Percentiles rank a stretch among this genome's conserved stretches.
phyloP scores from a whole-genome alignment of 306 rosid species.

The Vigna mungo region DNA sequence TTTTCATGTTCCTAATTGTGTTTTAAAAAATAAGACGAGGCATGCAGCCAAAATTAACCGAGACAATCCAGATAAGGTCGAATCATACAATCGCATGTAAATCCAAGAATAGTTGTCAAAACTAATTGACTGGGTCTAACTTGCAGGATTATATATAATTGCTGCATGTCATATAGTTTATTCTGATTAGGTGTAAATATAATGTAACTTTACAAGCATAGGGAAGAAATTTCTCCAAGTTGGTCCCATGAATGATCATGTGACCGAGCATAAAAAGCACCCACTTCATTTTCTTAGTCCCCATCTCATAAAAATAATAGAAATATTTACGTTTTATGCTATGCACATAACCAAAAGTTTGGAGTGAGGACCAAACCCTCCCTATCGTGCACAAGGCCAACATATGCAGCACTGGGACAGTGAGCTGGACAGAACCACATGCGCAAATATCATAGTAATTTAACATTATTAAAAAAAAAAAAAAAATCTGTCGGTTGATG shows the following conservation, averaged over 20 bases:
- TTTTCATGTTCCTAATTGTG: neutral
- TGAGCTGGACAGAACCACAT: neutral
- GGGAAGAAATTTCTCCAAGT: conserved; percentile 25
- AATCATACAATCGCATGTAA: neutral
- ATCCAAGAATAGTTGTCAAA: conserved; percentile 3
- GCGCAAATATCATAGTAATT: neutral
- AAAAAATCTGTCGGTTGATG: neutral
- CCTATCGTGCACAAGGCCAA: neutral
- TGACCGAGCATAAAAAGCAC: neutral
- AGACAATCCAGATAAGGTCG: neutral
- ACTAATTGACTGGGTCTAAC: neutral
- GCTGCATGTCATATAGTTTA: neutral
- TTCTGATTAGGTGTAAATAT: conserved; percentile 45
- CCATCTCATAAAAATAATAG: conserved; percentile 3
- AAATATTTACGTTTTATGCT: neutral
- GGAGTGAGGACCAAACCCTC: conserved; percentile 1
- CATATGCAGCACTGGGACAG: neutral
- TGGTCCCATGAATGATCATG: conserved; percentile 27
- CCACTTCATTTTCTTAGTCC: conserved; percentile 2
- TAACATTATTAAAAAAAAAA: neutral
- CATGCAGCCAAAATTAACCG: neutral
- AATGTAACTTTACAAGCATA: conserved; percentile 19
- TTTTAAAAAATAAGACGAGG: neutral
- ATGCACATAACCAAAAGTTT: neutral
- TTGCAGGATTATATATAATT: conserved; percentile 14